Evolutionary conservation across 768 basidiomycete species (phyloP), one percentile per base, ranked within the genome.

Genomic region (Psilocybe sp.): DNA sequence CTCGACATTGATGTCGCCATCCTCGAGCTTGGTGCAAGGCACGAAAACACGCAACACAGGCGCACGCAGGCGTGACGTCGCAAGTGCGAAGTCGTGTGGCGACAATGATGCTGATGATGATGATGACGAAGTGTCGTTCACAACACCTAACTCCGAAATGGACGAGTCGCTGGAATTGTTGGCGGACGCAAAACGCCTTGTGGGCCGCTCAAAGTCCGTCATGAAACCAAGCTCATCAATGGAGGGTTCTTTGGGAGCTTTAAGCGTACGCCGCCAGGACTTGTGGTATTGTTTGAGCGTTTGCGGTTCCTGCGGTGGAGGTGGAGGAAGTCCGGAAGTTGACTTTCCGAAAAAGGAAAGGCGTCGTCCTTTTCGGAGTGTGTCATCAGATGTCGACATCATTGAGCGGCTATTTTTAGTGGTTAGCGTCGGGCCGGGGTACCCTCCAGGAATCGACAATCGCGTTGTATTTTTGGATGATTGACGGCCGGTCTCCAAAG

Each of bases 11-110:
- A 68, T 65, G 8, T 65, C 66, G 36, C 60, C 62, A 15, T 69
- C 71, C 35, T 79, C 73, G 37, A 88, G 71, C 3, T 67, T 69
- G 1, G 79, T 69, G 55, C 85, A 89, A 1, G 89, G 89, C 19
- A 87, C 81, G 54, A 87, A 92, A 42, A 87, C 80, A 20, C 86
- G 84, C 40, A 86, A 69, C 42, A 92, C 71, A 1, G 89, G 89
- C 4, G 89, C 89, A 11, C 86, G 85, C 4, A 69, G 70, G 31
- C 81, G 78, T 15, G 75, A 81, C 2, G 76, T 81, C 11, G 87
- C 86, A 40, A 77, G 64, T 40, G 61, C 65, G 35, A 92, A 70
- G 54, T 89, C 87, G 59, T 90, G 88, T 18, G 80, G 80, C 4
- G 79, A 70, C 44, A 41, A 48, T 1, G 56, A 56, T 36, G 42